Evolutionary conservation across 2,329 filamentous ascomycete genomes (phyloP), one percentile per base, ranked within the genome.

Genomic region (Cadophora malorum): DNA sequence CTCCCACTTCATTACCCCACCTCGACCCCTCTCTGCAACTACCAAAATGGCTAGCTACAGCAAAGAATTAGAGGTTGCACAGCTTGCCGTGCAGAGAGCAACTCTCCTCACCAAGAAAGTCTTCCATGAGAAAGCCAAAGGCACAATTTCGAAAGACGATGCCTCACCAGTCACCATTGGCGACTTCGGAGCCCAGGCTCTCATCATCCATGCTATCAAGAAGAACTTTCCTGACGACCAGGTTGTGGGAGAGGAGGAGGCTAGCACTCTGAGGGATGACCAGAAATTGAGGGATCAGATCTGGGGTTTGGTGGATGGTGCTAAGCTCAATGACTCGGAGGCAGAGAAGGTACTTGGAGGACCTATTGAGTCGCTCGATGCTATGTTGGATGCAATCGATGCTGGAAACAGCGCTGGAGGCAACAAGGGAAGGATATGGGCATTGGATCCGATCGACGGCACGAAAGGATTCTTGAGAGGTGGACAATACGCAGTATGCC

Each of bases 391-490:
- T 72, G 81, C 90, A 49, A 89, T 93, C 72, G 90, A 92, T 81
- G 80, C 81, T 69, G 90, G 90, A 52, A 87, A 86, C 78, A 92
- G 90, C 80, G 81, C 86, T 67, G 93, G 93, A 69, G 93, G 93
- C 33, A 79, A 82, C 69, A 85, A 83, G 72, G 94, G 93, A 70
- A 86, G 96, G 73, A 93, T 98, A 79, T 99, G 96, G 96, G 92
- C 95, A 50, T 89, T 99, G 67, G 96, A 99, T 80, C 96, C 96
- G 68, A 97, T 99, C 71, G 96, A 99, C 80, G 96, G 96, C 73
- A 99, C 96, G 64, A 97, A 97, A 83, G 96, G 96, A 35, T 99
- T 99, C 83, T 84, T 99, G 69, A 88, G 96, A 70, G 96, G 96
- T 64, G 96, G 94, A 49, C 96, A 99, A 83, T 99, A 99, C 79